These are phyloP conservation scores for Pholiota conissans DNA, from an alignment of 768 basidiomycete genomes.

Conservation along the genomic window DNA sequence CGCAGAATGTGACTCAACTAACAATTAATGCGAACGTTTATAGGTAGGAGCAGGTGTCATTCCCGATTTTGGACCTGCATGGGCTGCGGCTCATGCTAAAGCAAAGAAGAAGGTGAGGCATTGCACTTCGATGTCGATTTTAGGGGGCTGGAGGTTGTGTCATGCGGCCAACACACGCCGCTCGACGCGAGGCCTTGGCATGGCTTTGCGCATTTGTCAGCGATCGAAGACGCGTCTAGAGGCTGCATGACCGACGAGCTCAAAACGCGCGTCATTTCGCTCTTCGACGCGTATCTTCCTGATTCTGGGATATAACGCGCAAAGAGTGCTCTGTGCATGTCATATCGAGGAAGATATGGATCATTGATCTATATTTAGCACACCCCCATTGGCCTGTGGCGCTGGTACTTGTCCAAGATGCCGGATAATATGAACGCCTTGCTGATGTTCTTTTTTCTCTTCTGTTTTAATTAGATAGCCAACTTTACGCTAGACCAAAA, in stretches of 20 bases:
- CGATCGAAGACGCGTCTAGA: background rate
- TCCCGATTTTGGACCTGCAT: conserved; percentile 53
- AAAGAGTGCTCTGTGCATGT: too few relatives aligned
- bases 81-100: conserved; percentile 59
- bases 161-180: background rate
- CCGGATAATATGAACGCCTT: background rate
- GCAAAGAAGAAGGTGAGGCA: conserved; percentile 55
- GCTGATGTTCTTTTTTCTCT: background rate
- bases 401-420: too few relatives aligned
- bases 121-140: background rate
- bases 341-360: too few relatives aligned
- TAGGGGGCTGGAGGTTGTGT: background rate
- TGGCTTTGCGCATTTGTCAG: background rate
- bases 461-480: conserved; percentile 14
- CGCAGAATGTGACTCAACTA: too few relatives aligned
- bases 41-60: conserved; percentile 37
- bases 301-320: too few relatives aligned
- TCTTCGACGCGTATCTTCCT: background rate
- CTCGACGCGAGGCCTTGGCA: background rate
- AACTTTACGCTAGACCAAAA: conserved; percentile 59
- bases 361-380: too few relatives aligned
- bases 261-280: background rate
- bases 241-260: too few relatives aligned
- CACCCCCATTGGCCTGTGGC: too few relatives aligned
- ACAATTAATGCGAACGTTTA: too few relatives aligned